A percentile compares a stretch with the other conserved stretches of the same genome.
Conservation (phyloP, 441 rosid species). For the Bocquillonia castaneifolia region DNA sequence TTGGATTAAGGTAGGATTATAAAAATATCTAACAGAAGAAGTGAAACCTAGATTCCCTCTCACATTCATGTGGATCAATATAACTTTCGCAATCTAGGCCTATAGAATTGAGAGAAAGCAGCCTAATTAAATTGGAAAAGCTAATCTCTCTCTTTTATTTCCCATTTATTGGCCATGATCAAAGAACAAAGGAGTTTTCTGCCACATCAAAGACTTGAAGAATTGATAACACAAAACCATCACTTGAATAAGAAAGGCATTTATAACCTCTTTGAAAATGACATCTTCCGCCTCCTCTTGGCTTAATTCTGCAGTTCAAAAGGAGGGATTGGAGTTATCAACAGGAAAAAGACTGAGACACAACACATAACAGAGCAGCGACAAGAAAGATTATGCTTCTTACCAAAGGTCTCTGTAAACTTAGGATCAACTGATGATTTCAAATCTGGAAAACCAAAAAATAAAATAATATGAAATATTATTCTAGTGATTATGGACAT, state of each 20-base stretch:
- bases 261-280: slow-evolving; percentile 78
- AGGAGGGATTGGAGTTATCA: not conserved
- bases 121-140: not conserved
- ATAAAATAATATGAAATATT: not conserved
- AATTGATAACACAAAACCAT: not conserved
- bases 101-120: not conserved
- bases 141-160: not conserved
- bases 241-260: slow-evolving; percentile 11
- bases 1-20: not conserved
- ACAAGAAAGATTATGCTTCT: slow-evolving; percentile 24
- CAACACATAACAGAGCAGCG: slow-evolving; percentile 4
- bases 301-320: slow-evolving; percentile 54
- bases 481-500: not conserved
- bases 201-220: not conserved
- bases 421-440: slow-evolving; percentile 55
- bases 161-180: not conserved
- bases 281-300: slow-evolving; percentile 83
- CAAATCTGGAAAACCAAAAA: slow-evolving; percentile 46
- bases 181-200: not conserved
- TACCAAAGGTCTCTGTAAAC: slow-evolving; percentile 75
- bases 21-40: not conserved
- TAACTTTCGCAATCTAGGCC: not conserved
- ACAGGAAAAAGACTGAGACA: not conserved
- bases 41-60: not conserved
- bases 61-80: not conserved